phyloP scores from a whole-genome alignment of 2,329 filamentous ascomycete species.

The Fusarium nisikadoi region DNA sequence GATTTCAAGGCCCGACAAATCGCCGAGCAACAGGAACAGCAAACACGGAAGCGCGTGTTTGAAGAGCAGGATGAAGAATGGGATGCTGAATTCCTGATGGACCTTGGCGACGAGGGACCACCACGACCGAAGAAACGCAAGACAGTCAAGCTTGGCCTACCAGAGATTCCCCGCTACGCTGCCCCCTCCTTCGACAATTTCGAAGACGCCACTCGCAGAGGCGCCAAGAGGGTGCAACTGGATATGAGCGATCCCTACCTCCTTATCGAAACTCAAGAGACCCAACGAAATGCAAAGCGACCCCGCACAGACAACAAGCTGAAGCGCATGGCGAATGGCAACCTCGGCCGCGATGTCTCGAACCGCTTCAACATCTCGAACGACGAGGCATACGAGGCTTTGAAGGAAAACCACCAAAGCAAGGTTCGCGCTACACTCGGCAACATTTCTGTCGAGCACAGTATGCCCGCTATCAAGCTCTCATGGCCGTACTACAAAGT shows the following conservation, averaged over 20 bases:
- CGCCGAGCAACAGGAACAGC: slow-evolving; percentile 47
- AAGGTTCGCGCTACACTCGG: slow-evolving; percentile 94
- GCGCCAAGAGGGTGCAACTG: slow-evolving; percentile 82
- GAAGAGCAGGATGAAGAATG: slow-evolving; percentile 68
- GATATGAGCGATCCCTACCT: slow-evolving; percentile 91
- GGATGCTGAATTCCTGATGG: slow-evolving; percentile 68
- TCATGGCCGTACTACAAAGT: slow-evolving; percentile 98
- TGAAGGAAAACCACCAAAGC: slow-evolving; percentile 97
- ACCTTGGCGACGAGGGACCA: slow-evolving; percentile 57
- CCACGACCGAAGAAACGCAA: slow-evolving; percentile 75
- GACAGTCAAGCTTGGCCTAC: slow-evolving; percentile 67
- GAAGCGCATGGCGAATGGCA: slow-evolving; percentile 74
- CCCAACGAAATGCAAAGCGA: slow-evolving; percentile 70
- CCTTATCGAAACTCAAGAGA: slow-evolving; percentile 80
- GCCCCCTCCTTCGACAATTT: slow-evolving; percentile 85
- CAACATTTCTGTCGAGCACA: slow-evolving; percentile 93
- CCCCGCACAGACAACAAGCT: slow-evolving; percentile 65
- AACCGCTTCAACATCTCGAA: slow-evolving; percentile 96
- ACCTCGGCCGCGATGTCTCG: slow-evolving; percentile 76
- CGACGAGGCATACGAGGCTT: slow-evolving; percentile 91
- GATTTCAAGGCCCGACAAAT: slow-evolving; percentile 49
- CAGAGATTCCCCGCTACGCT: slow-evolving; percentile 67
- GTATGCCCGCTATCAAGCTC: slow-evolving; percentile 87
- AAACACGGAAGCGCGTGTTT: slow-evolving; percentile 47
- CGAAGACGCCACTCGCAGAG: slow-evolving; percentile 74